Evolutionary conservation across 179 eudicot genomes (phyloP).

Genomic region (Gypsophila paniculata): DNA sequence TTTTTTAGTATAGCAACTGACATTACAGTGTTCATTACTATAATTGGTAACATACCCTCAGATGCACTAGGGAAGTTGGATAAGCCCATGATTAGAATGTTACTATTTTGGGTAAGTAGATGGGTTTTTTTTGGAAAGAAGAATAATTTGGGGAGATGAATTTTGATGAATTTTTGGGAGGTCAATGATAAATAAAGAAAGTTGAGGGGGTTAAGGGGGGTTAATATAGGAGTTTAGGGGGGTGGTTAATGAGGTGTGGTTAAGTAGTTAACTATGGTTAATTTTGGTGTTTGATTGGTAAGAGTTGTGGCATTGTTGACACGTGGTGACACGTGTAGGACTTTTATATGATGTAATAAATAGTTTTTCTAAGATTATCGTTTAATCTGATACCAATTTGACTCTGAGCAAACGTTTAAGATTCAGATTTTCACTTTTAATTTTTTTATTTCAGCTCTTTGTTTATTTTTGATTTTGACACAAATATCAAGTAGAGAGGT

Average conservation of each 20-base stretch:
- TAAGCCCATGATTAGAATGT: constrained; percentile 28
- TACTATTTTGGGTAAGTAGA: constrained; percentile 5
- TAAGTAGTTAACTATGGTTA: constrained; percentile 26
- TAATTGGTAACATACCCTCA: constrained; percentile 49
- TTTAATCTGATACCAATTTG: too few relatives aligned
- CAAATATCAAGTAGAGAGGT: too few relatives aligned
- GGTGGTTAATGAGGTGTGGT: constrained; percentile 18
- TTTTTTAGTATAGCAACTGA: constrained; percentile 51
- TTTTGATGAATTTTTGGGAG: too few relatives aligned
- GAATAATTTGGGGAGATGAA: too few relatives aligned
- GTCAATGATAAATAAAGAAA: constrained; percentile 26
- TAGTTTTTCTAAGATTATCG: neutral
- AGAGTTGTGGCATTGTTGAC: constrained; percentile 21
- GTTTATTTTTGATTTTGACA: too few relatives aligned
- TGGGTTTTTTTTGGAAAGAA: neutral
- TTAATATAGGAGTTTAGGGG: neutral
- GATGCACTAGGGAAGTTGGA: constrained; percentile 40
- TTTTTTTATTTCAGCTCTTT: too few relatives aligned
- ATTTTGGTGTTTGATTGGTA: neutral
- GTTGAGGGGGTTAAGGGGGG: constrained; percentile 9
- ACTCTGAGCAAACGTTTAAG: too few relatives aligned
- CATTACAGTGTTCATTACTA: constrained; percentile 59
- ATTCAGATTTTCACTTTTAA: too few relatives aligned
- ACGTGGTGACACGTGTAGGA: constrained; percentile 34
- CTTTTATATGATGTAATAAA: constrained; percentile 6